A percentile compares a stretch with the other conserved stretches of the same genome.
phyloP scores from a whole-genome alignment of 768 basidiomycete species.

The Panaeolus papilionaceus region DNA sequence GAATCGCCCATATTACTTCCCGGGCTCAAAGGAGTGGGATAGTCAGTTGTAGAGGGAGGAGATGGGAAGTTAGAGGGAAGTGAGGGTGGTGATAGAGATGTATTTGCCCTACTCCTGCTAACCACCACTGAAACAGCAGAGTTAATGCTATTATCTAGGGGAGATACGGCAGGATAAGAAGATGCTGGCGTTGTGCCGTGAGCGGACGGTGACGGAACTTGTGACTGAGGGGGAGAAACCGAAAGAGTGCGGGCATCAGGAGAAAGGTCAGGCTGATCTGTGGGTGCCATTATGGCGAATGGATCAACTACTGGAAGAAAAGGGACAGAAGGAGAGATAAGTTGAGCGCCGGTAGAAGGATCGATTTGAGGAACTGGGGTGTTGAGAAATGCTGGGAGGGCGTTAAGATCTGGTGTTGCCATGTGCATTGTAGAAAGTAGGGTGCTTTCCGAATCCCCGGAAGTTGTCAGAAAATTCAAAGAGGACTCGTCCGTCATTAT shows the following conservation, averaged over 20 bases:
- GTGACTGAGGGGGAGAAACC: constrained; percentile 41
- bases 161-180: constrained; percentile 46
- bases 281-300: constrained; percentile 36
- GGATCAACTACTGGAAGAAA: constrained; percentile 42
- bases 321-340: constrained; percentile 38
- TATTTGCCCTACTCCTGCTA: constrained; percentile 46
- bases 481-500: constrained; percentile 37
- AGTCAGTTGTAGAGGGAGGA: constrained; percentile 25
- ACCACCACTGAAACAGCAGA: constrained; percentile 34
- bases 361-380: constrained; percentile 32
- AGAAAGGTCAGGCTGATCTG: constrained; percentile 46
- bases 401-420: constrained; percentile 42
- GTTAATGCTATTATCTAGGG: constrained; percentile 53
- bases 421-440: constrained; percentile 41
- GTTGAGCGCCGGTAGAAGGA: constrained; percentile 38
- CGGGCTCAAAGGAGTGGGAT: constrained; percentile 26
- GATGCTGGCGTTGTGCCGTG: constrained; percentile 41
- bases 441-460: constrained; percentile 30
- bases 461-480: constrained; percentile 40
- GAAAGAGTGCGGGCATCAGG: constrained; percentile 42
- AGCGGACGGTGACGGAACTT: constrained; percentile 43
- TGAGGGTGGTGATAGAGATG: constrained; percentile 39
- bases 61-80: constrained; percentile 31
- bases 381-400: constrained; percentile 35
- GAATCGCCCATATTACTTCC: constrained; percentile 29